Evolutionary conservation across 805 yeast genomes (phyloP).

Genomic region (Yarrowia porcina): DNA sequence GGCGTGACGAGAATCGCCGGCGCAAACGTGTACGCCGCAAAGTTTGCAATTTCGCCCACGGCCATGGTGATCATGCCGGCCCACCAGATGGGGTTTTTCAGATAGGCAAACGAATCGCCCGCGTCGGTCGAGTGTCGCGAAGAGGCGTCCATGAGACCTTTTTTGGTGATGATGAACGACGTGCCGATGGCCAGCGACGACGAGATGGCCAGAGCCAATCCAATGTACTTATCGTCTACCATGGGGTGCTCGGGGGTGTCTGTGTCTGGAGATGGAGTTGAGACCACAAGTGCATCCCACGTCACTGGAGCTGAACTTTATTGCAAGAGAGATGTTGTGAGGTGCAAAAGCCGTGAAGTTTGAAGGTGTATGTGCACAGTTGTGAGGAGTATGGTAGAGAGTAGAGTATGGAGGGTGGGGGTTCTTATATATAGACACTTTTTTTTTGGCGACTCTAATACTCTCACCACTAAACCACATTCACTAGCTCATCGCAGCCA

Average conservation of each 20-base stretch:
- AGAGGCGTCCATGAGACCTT: conserved; percentile 73
- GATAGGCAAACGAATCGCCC: conserved; percentile 73
- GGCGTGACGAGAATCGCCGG: conserved; percentile 93
- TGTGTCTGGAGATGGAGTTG: neutral
- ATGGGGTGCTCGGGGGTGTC: neutral
- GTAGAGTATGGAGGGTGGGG: neutral
- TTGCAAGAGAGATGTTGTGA: neutral
- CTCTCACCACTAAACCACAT: no score
- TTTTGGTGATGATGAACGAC: conserved; percentile 83
- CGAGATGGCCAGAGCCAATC: conserved; percentile 80
- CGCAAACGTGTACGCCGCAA: conserved; percentile 93
- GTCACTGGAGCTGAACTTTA: neutral
- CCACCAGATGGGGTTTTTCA: conserved; percentile 90
- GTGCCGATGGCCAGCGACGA: conserved; percentile 88
- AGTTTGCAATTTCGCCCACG: conserved; percentile 84
- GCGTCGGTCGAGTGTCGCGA: conserved; percentile 53
- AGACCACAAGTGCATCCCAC: neutral
- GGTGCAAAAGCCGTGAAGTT: neutral
- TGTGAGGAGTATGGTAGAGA: neutral
- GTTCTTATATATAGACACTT: no score
- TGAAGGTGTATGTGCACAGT: no score
- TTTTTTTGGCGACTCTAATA: no score
- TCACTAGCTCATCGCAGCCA: no score
- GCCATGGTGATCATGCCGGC: conserved; percentile 89
- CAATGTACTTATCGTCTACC: conserved; percentile 79